These are phyloP conservation scores for Botrytis hyacinthi DNA, from an alignment of 2,329 filamentous ascomycete genomes.

Conservation along the genomic window DNA sequence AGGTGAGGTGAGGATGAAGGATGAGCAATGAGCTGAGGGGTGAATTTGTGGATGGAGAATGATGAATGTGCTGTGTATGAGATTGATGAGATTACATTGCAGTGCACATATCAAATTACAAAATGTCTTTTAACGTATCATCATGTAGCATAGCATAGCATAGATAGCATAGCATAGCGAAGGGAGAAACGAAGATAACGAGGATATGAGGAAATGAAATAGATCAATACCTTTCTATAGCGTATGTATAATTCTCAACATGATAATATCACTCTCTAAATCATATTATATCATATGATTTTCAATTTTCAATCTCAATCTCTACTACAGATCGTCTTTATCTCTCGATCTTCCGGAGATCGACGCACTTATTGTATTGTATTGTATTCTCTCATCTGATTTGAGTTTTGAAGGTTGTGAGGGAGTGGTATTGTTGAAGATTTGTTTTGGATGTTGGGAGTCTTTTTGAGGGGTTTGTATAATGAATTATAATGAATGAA, in stretches of 20 bases:
- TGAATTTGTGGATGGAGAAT: background rate
- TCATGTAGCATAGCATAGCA: background rate
- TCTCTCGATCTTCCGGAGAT: no score
- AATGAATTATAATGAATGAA: no score
- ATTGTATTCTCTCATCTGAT: no score
- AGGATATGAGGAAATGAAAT: background rate
- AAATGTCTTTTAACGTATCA: background rate
- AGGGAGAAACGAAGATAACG: background rate
- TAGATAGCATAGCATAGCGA: background rate
- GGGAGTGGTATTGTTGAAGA: no score
- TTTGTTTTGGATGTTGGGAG: no score
- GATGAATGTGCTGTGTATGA: background rate
- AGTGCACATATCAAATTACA: background rate
- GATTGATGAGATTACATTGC: background rate
- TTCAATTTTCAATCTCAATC: no score
- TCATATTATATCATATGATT: no score
- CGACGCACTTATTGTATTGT: no score
- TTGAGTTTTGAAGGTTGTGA: no score
- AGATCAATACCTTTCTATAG: background rate
- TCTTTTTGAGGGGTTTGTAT: no score
- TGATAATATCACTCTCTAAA: no score
- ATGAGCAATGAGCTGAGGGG: background rate
- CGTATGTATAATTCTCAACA: background rate
- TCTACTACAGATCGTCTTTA: no score
- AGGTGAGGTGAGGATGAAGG: background rate